Base-by-base conservation (phyloP, 2,329 filamentous ascomycete genomes). In the Microdochium trichocladiopsis region DNA sequence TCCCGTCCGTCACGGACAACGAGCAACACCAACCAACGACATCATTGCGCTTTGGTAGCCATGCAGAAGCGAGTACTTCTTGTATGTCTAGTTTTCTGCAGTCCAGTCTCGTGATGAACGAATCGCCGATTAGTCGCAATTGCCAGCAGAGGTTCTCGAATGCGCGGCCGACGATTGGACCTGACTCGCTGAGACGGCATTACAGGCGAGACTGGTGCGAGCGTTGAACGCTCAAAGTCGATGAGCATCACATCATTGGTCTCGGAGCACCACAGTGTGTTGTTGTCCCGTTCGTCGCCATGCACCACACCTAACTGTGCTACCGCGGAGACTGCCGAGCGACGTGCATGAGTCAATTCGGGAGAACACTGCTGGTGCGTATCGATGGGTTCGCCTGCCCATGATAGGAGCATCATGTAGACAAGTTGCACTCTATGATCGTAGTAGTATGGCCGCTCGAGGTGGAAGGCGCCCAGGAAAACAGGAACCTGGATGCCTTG, bases 401-500 rank as follows among this genome's bases (percentile, higher is more conserved):
- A 72, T 0, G 65, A 69, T n/a, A 72, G 53, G 48, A 71, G 63
- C 24, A 56, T 61, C 53, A 71, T 63, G 43, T 69, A 53, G 21
- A 65, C 55, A 22, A 72, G 57, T 14, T 66, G 58, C 2, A 70
- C 64, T 8, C 60, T 56, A 48, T 62, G 52, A 52, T 65, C 56
- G 45, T 67, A 67, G 53, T 66, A 68, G 54, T 69, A 71, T 2
- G 53, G 65, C 54, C 60, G 65, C 43, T 59, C 56, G 25, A 75
- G 65, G 57, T 73, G 64, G 37, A 74, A 60, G 10, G 61, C 57
- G 5, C 69, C 66, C 4, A 73, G 64, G 31, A 68, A 70, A 1
- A 76, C 63, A 21, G 70, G 69, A 21, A 74, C 53, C n/a, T 57
- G 14, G 12, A 53, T 50, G 8, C 71, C 70, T 57, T 75, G 65